These are phyloP conservation scores for Solanum appendiculatum DNA, from an alignment of 257 asterid species.

Conservation along the genomic window DNA sequence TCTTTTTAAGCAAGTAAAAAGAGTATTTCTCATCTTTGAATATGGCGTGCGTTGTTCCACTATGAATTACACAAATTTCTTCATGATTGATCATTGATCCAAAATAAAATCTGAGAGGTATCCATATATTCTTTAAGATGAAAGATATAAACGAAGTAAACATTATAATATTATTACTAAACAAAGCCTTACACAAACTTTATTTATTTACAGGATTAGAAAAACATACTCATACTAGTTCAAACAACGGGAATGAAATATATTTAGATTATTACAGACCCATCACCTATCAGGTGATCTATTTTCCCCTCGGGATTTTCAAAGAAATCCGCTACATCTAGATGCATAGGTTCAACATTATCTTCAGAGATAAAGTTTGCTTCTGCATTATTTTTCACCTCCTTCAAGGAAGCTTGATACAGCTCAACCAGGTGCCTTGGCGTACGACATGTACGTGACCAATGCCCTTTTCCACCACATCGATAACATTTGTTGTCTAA, in stretches of 20 bases:
- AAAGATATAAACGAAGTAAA: background rate
- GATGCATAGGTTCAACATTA: background rate
- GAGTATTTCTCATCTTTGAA: too few species aligned
- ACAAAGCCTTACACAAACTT: background rate
- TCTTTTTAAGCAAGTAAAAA: background rate
- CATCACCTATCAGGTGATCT: background rate
- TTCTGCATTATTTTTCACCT: background rate
- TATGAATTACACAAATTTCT: too few species aligned
- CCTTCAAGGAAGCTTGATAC: background rate
- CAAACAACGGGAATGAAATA: background rate
- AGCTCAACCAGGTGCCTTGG: background rate
- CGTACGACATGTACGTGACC: background rate
- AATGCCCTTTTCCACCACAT: background rate
- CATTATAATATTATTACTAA: too few species aligned
- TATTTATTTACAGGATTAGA: background rate
- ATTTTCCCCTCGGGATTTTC: background rate
- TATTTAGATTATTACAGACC: background rate
- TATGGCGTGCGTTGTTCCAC: background rate
- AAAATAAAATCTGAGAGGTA: background rate
- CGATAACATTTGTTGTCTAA: background rate
- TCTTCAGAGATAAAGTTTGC: background rate
- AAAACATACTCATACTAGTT: background rate
- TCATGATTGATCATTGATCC: background rate
- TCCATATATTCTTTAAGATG: background rate
- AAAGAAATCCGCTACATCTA: background rate